phyloP scores from a whole-genome alignment of 2,329 filamentous ascomycete genomes.

The Stachybotrys chartarum region DNA sequence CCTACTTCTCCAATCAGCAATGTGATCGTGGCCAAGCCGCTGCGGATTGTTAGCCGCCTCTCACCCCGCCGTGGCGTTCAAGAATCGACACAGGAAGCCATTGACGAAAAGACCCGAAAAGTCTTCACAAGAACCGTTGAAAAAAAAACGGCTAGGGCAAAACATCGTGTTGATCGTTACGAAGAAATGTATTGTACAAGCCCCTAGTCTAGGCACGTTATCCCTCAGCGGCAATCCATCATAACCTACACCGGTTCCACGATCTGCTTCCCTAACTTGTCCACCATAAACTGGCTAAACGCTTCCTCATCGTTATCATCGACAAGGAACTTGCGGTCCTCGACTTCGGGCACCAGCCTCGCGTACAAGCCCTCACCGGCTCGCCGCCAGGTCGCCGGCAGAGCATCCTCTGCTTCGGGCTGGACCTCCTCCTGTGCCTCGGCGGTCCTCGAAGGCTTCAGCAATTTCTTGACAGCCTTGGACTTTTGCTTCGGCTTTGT shows the following conservation, averaged over 20 bases:
- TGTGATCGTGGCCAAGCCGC: background rate
- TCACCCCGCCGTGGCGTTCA: no score
- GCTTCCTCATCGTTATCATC: conserved; percentile 34
- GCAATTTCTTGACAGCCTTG: conserved; percentile 24
- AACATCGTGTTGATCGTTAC: no score
- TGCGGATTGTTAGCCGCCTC: no score
- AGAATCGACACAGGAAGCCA: no score
- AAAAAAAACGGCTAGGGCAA: no score
- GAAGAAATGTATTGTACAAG: no score
- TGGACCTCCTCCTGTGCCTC: conserved; percentile 17
- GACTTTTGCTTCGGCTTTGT: conserved; percentile 20
- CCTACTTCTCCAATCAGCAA: background rate
- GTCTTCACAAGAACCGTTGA: no score
- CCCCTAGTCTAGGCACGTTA: no score
- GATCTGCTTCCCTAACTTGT: conserved; percentile 27
- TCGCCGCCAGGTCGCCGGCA: conserved; percentile 32
- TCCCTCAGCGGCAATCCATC: background rate
- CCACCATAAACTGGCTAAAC: conserved; percentile 36
- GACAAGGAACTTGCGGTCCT: conserved; percentile 26
- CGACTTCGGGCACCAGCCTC: conserved; percentile 26
- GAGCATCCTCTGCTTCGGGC: conserved; percentile 19
- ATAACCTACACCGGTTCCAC: conserved; percentile 14
- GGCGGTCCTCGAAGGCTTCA: conserved; percentile 19
- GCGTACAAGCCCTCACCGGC: conserved; percentile 32
- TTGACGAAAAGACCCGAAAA: no score